Conservation (phyloP, 768 basidiomycete genomes). For the Pleurotus pulmonarius region DNA sequence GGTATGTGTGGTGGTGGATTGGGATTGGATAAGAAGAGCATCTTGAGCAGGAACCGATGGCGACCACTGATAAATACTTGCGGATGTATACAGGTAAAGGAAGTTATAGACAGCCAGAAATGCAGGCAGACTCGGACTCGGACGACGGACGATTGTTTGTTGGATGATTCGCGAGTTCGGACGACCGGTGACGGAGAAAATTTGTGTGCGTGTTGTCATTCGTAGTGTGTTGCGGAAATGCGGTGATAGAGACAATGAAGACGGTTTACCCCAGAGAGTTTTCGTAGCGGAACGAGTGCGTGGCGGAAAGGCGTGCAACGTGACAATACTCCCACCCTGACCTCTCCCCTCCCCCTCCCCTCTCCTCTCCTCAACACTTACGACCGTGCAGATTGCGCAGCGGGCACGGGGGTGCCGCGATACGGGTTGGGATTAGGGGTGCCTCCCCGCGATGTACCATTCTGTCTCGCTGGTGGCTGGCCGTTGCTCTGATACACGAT, state of each 20-base stretch:
- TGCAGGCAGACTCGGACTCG: no score
- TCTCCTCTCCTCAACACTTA: not conserved
- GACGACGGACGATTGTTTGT: not conserved
- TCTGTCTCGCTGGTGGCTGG: not conserved
- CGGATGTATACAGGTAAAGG: no score
- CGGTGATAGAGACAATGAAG: not conserved
- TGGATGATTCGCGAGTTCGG: not conserved
- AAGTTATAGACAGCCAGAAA: no score
- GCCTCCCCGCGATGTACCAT: not conserved
- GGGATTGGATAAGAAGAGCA: not conserved
- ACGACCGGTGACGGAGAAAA: not conserved
- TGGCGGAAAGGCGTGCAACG: not conserved
- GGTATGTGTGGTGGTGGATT: not conserved
- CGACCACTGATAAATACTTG: not conserved
- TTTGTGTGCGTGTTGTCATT: not conserved
- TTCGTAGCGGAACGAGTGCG: not conserved
- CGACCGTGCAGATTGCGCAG: not conserved
- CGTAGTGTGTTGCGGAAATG: not conserved
- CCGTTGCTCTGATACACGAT: constrained; percentile 21
- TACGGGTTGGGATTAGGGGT: not conserved
- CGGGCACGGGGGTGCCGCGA: not conserved
- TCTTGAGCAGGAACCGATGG: not conserved
- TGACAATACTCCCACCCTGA: not conserved
- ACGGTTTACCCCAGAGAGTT: not conserved
- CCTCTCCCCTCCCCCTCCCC: not conserved